Base-by-base conservation (phyloP, 129 eudicot species). In the Centella asiatica region DNA sequence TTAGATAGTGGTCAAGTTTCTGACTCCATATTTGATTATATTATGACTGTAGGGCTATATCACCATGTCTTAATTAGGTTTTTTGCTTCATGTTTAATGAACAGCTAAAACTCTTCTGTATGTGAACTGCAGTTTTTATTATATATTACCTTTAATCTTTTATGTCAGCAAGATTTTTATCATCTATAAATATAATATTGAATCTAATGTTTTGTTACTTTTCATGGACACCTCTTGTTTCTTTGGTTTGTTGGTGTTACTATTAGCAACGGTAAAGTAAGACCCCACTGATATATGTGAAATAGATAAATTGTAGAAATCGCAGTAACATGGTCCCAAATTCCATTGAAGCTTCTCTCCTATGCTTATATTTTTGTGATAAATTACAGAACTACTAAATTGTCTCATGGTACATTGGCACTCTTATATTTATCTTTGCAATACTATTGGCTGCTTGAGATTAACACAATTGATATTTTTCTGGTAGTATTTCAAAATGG, bases 401-500 rank as follows among this genome's bases (percentile, higher is more conserved):
- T 29, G n/a, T n/a, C 39, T 19, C 32, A 20, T 29, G 62, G 32
- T 32, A 56, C 40, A 56, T 56, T 36, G 62, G n/a, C 44, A 56
- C 39, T 6, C 14, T 7, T 37, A 10, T 10, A 37, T 37, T 55
- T 33, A 33, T 57, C 34, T 57, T 18, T 33, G 62, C 14, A 32
- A 19, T 32, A 18, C 31, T 57, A 15, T 57, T 57, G 44, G 42
- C 44, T 19, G 26, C 20, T 29, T 6, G 37, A 37, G 23, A 57
- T 24, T 57, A 40, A 33, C 36, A n/a, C 4, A 29, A 14, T 32
- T 56, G 11, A 15, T 29, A 18, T 20, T 31, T 39, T 23, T 5
- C 17, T 61, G 69, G 64, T 36, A 93, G 99, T 93, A 87, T 76
- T 93, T 73, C 86, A 93, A 87, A 74, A 93, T 93, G 99, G 80